Evolutionary conservation across 495 filamentous ascomycete species (phyloP), one percentile per base, ranked within the genome.

Genomic region (Lindgomyces ingoldianus): DNA sequence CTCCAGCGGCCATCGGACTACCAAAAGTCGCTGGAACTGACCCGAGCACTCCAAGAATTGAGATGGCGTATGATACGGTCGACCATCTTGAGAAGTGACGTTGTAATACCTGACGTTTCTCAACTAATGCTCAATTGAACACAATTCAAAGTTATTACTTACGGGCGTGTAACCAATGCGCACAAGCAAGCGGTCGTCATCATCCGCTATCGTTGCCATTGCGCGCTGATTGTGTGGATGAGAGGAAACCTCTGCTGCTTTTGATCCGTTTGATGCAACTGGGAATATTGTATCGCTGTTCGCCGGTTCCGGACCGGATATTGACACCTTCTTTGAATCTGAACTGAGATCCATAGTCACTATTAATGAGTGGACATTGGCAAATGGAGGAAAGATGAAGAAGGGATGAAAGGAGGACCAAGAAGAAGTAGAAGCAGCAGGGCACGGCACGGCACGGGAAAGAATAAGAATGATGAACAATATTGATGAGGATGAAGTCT

Each of bases 11-110:
- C 36, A 89, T 75, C 1, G 87, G 86, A 47, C 78, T 79, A 21
- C 83, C 82, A 52, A 88, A 87, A 6, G 87, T 89, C 18, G 87
- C 87, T 11, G 87, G 87, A 1, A 89, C 85, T 0, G 86, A 89
- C 16, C 87, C 87, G 0, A 90, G 74, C 1, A 90, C 86, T 9
- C 87, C 87, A 1, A 89, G 73, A 59, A 90, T 87, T 25, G 86
- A 89, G 72, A 90, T 87, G 44, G 87, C 87, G 75, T 89, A 90
- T 9, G 87, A 90, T 8, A 89, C 77, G 1, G 87, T 90, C 3
- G 87, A 89, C 85, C 85, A 89, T 80, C 84, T 87, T 4, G 83
- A 88, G 69, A 90, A 89, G 54, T 90, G 84, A 42, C 87, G 80
- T 57, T 77, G 76, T 4, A 90, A 62, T 72, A 88, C 87, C 87